Percentiles rank a stretch among this genome's conserved stretches.
Conservation (phyloP, 2,329 filamentous ascomycete species). For the Pseudogymnoascus sp. region DNA sequence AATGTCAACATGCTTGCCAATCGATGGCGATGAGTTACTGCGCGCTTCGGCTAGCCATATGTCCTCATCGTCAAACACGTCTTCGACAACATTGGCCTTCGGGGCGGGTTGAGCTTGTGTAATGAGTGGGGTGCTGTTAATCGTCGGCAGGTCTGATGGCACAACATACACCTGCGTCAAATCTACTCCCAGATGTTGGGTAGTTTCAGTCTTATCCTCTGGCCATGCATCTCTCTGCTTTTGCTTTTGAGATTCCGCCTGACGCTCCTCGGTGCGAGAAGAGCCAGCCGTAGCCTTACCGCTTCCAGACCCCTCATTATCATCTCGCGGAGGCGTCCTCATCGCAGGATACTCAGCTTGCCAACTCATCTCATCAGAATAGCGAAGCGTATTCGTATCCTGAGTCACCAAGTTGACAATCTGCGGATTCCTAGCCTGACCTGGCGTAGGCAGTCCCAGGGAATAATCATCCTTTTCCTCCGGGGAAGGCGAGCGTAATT, state of each 20-base stretch:
- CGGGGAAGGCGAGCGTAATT: constrained; percentile 16
- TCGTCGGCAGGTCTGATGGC: not conserved
- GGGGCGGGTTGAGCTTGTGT: not conserved
- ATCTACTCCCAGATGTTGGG: not conserved
- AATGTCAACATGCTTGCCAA: constrained; percentile 11
- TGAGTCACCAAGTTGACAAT: not conserved
- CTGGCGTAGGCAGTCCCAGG: constrained; percentile 16
- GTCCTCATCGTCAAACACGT: constrained; percentile 23
- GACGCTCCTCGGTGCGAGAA: not conserved
- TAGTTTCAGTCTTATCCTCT: not conserved
- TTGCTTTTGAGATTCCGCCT: not conserved
- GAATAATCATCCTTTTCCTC: constrained; percentile 20
- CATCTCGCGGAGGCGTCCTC: not conserved
- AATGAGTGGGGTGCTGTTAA: not conserved
- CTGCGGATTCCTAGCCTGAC: constrained; percentile 13
- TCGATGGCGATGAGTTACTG: constrained; percentile 24
- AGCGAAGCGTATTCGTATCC: not conserved
- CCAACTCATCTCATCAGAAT: constrained; percentile 12
- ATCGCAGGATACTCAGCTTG: constrained; percentile 8
- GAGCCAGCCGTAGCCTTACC: not conserved
- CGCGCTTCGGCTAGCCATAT: constrained; percentile 26
- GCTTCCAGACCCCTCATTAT: not conserved
- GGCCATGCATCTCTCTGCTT: not conserved
- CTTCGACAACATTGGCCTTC: constrained; percentile 3
- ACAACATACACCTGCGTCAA: not conserved